Percentiles rank a stretch among this genome's conserved stretches.
These are phyloP conservation scores for Paramecium octaurelia DNA, from an alignment of 73 alveolate genomes.

Conservation along the genomic window DNA sequence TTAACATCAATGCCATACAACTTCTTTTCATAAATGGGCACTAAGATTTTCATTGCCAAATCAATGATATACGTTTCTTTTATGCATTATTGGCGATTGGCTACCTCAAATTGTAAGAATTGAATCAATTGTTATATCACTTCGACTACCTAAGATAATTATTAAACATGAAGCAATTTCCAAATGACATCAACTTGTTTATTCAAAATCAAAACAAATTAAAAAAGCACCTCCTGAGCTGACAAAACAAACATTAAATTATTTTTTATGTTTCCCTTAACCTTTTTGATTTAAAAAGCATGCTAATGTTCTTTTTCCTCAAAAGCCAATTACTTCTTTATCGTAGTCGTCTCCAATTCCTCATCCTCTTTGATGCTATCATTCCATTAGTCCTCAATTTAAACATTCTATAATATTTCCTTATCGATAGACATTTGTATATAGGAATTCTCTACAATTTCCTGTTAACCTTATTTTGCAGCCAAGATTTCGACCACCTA, in stretches of 20 bases:
- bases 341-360: not conserved
- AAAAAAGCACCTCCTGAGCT: not conserved
- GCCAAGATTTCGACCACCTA: not conserved
- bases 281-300: slow-evolving; percentile 15
- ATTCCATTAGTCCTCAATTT: not conserved
- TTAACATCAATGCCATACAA: not conserved
- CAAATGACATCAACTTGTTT: not conserved
- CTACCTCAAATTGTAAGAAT: not conserved
- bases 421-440: not conserved
- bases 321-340: not conserved
- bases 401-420: not conserved
- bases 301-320: not conserved
- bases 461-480: not conserved
- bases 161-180: not conserved
- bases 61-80: slow-evolving; percentile 23
- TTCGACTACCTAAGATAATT: not conserved
- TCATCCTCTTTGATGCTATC: not conserved
- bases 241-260: slow-evolving; percentile 18
- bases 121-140: not conserved
- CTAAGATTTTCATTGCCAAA: not conserved
- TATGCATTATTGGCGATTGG: not conserved
- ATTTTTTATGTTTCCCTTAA: not conserved
- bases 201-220: not conserved
- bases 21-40: not conserved
- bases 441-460: not conserved